phyloP scores from a whole-genome alignment of 345 rosid genomes.

The Brassica napus region Da-Ae NC_063452.1:11342501-11343000 shows the following conservation, averaged over 20 bases:
- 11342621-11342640: slow-evolving; percentile 18
- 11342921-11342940: slow-evolving; percentile 96
- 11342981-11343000: background rate
- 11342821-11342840: slow-evolving; percentile 3
- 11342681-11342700: slow-evolving; percentile 77
- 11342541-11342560: slow-evolving; percentile 85
- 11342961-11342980: slow-evolving; percentile 51
- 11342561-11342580: slow-evolving; percentile 82
- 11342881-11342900: slow-evolving; percentile 1
- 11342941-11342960: slow-evolving; percentile 60
- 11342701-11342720: slow-evolving; percentile 81
- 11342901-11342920: slow-evolving; percentile 35
- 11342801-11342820: slow-evolving; percentile 48
- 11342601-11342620: slow-evolving; percentile 45
- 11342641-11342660: background rate
- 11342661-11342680: slow-evolving; percentile 25
- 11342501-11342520: slow-evolving; percentile 82
- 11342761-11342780: slow-evolving; percentile 69
- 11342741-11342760: slow-evolving; percentile 60
- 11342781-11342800: slow-evolving; percentile 70
- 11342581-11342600: slow-evolving; percentile 95
- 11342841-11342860: background rate
- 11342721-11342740: slow-evolving; percentile 73
- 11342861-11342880: background rate
- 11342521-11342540: slow-evolving; percentile 70